Base-by-base conservation (phyloP, 2,329 filamentous ascomycete genomes). In the Beauveria varroae region DNA sequence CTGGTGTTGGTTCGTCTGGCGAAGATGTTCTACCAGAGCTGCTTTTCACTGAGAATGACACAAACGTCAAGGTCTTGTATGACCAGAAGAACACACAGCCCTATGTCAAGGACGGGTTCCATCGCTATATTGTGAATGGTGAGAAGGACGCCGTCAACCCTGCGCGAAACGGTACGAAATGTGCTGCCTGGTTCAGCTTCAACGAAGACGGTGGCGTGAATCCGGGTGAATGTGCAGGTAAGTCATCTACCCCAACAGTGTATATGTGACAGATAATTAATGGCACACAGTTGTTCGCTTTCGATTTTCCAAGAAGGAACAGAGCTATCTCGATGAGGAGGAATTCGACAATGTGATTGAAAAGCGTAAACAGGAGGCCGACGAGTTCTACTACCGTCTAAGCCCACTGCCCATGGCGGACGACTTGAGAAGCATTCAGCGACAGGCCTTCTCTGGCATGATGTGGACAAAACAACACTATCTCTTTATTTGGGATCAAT, bases 381-480 rank as follows among this genome's bases (percentile, higher is more conserved):
- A 98, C 71, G 93, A 98, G 64, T 98, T 98, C 73, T 98, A 96
- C 79, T 95, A 88, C 77, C 86, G 90, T 63, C 88, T 98, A 73
- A 97, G 91, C 74, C 93, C 93, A 3, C 81, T 97, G 44, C 93
- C 93, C 3, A 96, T 97, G 88, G 83, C 90, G 0, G 93, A 98
- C 54, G 93, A 98, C 70, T 81, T 97, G 63, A 88, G 93, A 67
- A 97, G 96, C 74, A 95, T 98, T 67, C 95, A 98, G 76, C 86
- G 93, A 67, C 93, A 97, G 73, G 95, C 93, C 4, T 89, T 97
- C 66, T 87, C 93, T 0, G 93, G 95, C 59, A 98, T 98, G 93
- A 88, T 98, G 82, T 98, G 93, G 93, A 96, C 89, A 65, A 98
- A 98, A 74, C 93, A 98, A 73, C 91, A 91, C 76, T 98, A 98